phyloP scores from a whole-genome alignment of 2,329 filamentous ascomycete genomes.

The Cladophialophora carrionii region DNA sequence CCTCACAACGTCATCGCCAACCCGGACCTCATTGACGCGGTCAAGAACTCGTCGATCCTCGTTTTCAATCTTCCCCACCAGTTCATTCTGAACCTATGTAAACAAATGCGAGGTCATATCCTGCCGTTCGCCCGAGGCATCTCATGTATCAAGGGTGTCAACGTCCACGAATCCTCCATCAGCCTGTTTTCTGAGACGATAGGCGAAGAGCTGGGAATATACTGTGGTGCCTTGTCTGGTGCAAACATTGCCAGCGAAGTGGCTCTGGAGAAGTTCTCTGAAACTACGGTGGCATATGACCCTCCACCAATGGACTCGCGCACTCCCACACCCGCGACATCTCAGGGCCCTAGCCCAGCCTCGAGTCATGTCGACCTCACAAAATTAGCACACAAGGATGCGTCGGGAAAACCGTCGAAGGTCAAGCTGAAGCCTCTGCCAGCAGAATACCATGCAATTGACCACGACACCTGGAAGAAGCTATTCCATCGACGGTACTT shows the following conservation, averaged over 20 bases:
- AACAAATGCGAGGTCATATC: conserved; percentile 83
- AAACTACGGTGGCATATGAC: conserved; percentile 96
- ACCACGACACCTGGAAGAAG: conserved; percentile 78
- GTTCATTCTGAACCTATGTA: conserved; percentile 87
- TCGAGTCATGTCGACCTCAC: conserved; percentile 56
- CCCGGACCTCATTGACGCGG: conserved; percentile 76
- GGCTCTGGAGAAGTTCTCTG: conserved; percentile 92
- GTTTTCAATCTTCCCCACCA: conserved; percentile 97
- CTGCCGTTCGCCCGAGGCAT: conserved; percentile 90
- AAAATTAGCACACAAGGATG: conserved; percentile 67
- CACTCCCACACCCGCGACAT: conserved; percentile 64
- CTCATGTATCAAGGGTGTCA: conserved; percentile 97
- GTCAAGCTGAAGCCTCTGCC: conserved; percentile 76
- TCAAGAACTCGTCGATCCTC: conserved; percentile 81
- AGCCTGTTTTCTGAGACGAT: conserved; percentile 94
- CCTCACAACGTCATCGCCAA: conserved; percentile 83
- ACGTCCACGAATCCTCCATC: conserved; percentile 83
- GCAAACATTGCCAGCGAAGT: conserved; percentile 97
- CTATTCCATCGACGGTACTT: conserved; percentile 98
- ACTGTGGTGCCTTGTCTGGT: conserved; percentile 92
- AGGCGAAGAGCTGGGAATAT: conserved; percentile 86
- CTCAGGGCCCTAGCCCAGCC: conserved; percentile 56
- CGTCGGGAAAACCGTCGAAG: conserved; percentile 67
- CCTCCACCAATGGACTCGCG: conserved; percentile 86
- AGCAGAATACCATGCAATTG: conserved; percentile 79